Conservation (phyloP, 768 basidiomycete genomes). For the Pulveroboletus ravenelii region DNA sequence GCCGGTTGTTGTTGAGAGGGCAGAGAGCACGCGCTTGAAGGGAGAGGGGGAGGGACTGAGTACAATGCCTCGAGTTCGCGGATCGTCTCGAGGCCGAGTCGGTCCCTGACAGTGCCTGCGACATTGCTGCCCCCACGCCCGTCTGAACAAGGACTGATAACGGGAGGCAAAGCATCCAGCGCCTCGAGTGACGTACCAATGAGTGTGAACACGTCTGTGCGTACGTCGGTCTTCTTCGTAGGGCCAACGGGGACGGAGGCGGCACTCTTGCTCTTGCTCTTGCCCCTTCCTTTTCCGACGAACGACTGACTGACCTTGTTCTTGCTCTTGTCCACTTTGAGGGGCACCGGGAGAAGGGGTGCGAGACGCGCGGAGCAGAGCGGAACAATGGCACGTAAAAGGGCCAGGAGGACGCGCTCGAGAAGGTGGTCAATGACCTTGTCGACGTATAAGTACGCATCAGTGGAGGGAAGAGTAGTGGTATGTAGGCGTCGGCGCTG, state of each 20-base stretch:
- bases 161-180: slow-evolving; percentile 11
- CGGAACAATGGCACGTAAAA: slow-evolving; percentile 16
- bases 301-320: not conserved
- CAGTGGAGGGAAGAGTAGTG: not conserved
- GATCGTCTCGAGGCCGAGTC: slow-evolving; percentile 27
- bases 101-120: slow-evolving; percentile 12
- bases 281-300: slow-evolving; percentile 2
- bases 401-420: slow-evolving; percentile 17
- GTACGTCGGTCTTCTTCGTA: slow-evolving; percentile 9
- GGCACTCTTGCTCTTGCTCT: not conserved
- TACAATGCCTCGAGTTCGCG: slow-evolving; percentile 25
- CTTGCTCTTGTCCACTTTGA: slow-evolving; percentile 10
- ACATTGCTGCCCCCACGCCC: not conserved
- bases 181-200: slow-evolving; percentile 18
- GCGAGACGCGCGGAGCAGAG: slow-evolving; percentile 20
- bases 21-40: not conserved
- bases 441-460: slow-evolving; percentile 6
- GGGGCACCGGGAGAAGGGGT: not conserved
- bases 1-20: not conserved
- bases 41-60: not conserved
- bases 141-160: not conserved
- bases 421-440: slow-evolving; percentile 16
- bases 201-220: slow-evolving; percentile 22
- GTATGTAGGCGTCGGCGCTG: not conserved
- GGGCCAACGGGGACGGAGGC: not conserved